Evolutionary conservation across 2,329 filamentous ascomycete genomes (phyloP).

Genomic region (Pleurostoma richardsiae): DNA sequence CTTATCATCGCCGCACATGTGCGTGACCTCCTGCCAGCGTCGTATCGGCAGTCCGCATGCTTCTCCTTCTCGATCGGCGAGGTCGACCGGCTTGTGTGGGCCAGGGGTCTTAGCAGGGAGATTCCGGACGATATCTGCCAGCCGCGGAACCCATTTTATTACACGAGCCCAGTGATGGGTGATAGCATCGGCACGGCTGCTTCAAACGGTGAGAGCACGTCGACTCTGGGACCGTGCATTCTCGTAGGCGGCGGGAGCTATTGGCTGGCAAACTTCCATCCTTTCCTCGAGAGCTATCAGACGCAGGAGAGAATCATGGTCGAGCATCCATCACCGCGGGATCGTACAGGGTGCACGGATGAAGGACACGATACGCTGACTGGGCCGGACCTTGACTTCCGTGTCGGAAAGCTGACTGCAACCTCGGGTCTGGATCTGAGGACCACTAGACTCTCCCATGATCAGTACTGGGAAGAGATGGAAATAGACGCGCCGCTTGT

Average conservation of each 20-base stretch:
- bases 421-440: constrained; percentile 35
- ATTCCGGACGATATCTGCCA: constrained; percentile 34
- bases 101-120: constrained; percentile 28
- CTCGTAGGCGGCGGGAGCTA: constrained; percentile 28
- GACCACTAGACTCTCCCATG: constrained; percentile 36
- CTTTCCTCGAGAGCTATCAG: constrained; percentile 31
- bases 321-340: constrained; percentile 35
- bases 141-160: constrained; percentile 37
- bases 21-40: constrained; percentile 31
- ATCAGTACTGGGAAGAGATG: constrained; percentile 37
- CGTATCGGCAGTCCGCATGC: constrained; percentile 19
- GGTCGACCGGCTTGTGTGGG: constrained; percentile 32
- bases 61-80: constrained; percentile 33
- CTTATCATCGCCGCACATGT: constrained; percentile 33
- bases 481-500: constrained; percentile 32
- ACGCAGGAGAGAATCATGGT: constrained; percentile 19
- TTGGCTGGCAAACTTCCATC: constrained; percentile 39
- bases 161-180: constrained; percentile 36
- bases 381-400: constrained; percentile 16
- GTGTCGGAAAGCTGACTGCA: constrained; percentile 28
- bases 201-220: constrained; percentile 25
- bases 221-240: constrained; percentile 36
- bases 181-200: constrained; percentile 35
- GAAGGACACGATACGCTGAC: constrained; percentile 31
- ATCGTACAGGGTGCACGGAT: constrained; percentile 27